These are phyloP conservation scores for Elsinoe perseae DNA, from an alignment of 2,329 filamentous ascomycete species.

Conservation along the genomic window DNA sequence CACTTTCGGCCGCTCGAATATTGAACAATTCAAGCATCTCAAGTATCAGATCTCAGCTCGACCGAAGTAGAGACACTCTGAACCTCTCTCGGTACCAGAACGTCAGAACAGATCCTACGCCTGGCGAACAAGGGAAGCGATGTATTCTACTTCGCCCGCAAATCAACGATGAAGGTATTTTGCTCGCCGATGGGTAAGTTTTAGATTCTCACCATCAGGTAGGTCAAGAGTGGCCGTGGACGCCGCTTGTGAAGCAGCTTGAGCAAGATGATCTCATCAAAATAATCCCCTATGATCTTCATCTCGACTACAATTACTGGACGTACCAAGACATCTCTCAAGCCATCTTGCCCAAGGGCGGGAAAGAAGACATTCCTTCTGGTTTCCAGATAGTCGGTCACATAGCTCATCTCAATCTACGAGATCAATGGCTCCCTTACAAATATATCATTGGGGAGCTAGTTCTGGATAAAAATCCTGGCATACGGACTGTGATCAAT, in stretches of 20 bases:
- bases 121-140: conserved; percentile 41
- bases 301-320: conserved; percentile 80
- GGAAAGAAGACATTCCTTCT: conserved; percentile 69
- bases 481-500: conserved; percentile 85
- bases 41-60: conserved; percentile 58
- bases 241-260: conserved; percentile 58
- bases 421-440: conserved; percentile 74
- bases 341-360: conserved; percentile 70
- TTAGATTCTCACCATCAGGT: conserved; percentile 20
- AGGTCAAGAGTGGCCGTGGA: conserved; percentile 62
- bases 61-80: conserved; percentile 59
- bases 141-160: conserved; percentile 42
- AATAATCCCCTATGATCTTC: conserved; percentile 66
- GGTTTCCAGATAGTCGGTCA: conserved; percentile 88
- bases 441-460: conserved; percentile 79
- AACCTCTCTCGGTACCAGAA: conserved; percentile 54
- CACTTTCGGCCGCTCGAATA: conserved; percentile 69
- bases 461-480: conserved; percentile 79
- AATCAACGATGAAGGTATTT: conserved; percentile 28
- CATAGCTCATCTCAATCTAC: conserved; percentile 86
- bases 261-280: conserved; percentile 60
- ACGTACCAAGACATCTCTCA: conserved; percentile 76
- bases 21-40: conserved; percentile 68
- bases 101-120: conserved; percentile 54
- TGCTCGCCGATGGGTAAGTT: background rate